phyloP scores from a whole-genome alignment of 1,284 basidiomycete genomes.

The Moesziomyces antarcticus region DNA sequence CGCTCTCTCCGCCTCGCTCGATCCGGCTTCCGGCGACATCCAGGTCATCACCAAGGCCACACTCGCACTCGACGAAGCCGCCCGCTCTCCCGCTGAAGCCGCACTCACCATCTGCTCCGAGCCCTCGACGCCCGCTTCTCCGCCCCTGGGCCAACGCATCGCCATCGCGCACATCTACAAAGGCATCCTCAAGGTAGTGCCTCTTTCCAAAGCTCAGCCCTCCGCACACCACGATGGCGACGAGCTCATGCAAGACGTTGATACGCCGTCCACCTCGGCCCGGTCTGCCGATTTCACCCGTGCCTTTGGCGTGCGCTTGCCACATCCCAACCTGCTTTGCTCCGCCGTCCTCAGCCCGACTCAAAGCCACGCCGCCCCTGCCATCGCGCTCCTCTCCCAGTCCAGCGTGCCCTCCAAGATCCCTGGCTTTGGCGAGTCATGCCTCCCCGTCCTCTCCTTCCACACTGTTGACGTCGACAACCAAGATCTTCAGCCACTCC shows the following conservation, averaged over 20 bases:
- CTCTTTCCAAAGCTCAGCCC: slow-evolving; percentile 12
- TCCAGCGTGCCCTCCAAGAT: slow-evolving; percentile 54
- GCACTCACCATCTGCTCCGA: slow-evolving; percentile 40
- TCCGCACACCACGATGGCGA: slow-evolving; percentile 13
- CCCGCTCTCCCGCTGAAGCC: slow-evolving; percentile 52
- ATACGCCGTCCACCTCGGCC: not conserved
- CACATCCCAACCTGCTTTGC: slow-evolving; percentile 57
- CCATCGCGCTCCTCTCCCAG: slow-evolving; percentile 58
- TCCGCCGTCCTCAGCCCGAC: slow-evolving; percentile 41
- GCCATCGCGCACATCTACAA: slow-evolving; percentile 50
- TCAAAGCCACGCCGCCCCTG: slow-evolving; percentile 7
- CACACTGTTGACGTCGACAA: slow-evolving; percentile 42
- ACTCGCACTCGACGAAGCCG: slow-evolving; percentile 50
- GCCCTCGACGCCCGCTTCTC: slow-evolving; percentile 5
- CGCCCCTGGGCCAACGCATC: slow-evolving; percentile 18
- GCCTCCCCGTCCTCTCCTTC: slow-evolving; percentile 64
- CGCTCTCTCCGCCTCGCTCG: slow-evolving; percentile 13
- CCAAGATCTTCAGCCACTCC: slow-evolving; percentile 52
- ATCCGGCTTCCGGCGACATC: slow-evolving; percentile 10
- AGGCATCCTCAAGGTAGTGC: slow-evolving; percentile 46
- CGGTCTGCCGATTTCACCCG: slow-evolving; percentile 17
- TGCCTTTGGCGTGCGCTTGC: slow-evolving; percentile 46
- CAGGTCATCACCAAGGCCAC: slow-evolving; percentile 23
- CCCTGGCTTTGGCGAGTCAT: slow-evolving; percentile 57
- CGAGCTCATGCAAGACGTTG: slow-evolving; percentile 25